phyloP scores from a whole-genome alignment of 768 basidiomycete genomes.

The Leccinum subtestaceum region DNA sequence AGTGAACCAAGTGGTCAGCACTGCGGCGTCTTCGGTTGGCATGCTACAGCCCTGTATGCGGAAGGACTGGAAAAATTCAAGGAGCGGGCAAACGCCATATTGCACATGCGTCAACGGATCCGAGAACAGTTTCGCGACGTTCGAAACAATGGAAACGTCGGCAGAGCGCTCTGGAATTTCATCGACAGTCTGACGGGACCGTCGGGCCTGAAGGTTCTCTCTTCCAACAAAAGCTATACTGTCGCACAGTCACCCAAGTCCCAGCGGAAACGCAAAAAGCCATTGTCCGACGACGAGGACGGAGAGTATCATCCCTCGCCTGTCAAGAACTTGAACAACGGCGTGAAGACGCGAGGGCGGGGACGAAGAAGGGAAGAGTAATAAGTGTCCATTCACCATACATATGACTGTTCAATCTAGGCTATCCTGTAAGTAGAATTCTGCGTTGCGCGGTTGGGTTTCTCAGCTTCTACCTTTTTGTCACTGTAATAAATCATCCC shows the following conservation, averaged over 20 bases:
- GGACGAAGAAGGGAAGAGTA: conserved; percentile 24
- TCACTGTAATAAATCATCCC: neutral
- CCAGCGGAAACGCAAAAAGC: conserved; percentile 32
- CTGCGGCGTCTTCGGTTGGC: too few species aligned
- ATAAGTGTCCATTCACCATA: neutral
- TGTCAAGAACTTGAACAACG: conserved; percentile 37
- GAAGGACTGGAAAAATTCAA: too few species aligned
- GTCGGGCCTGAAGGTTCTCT: conserved; percentile 30
- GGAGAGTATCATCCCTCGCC: conserved; percentile 48
- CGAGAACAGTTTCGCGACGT: conserved; percentile 61
- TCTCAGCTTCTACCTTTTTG: neutral
- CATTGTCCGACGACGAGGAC: conserved; percentile 39
- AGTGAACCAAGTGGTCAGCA: too few species aligned
- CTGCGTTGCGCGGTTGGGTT: neutral
- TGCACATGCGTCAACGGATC: conserved; percentile 53
- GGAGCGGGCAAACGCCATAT: conserved; percentile 50
- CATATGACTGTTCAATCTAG: neutral
- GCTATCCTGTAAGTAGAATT: neutral
- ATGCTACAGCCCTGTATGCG: too few species aligned
- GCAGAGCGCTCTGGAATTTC: conserved; percentile 56
- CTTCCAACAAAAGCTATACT: conserved; percentile 18
- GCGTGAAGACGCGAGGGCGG: conserved; percentile 41
- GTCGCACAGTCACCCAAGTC: conserved; percentile 8
- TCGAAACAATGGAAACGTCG: conserved; percentile 56
- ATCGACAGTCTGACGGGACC: conserved; percentile 43